Evolutionary conservation across 345 rosid species (phyloP).

Genomic region (Ailanthus altissimus): DNA sequence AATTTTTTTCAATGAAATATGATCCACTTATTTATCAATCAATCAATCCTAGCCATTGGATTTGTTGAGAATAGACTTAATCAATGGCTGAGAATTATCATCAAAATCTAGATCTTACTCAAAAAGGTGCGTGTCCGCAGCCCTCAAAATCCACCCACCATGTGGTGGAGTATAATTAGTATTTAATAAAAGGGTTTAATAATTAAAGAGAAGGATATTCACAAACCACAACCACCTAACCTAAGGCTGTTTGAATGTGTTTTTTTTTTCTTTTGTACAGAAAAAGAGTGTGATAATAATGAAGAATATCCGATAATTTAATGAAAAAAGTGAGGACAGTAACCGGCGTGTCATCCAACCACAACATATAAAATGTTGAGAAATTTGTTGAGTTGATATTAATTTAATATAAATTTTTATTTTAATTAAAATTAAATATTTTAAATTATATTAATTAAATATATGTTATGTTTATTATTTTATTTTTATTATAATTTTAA

Average conservation of each 20-base stretch:
- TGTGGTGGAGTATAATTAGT: not conserved
- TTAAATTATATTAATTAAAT: no score
- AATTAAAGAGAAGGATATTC: slow-evolving; percentile 30
- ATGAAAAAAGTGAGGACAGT: slow-evolving; percentile 35
- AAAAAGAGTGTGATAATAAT: not conserved
- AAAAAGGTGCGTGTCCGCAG: not conserved
- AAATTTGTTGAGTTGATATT: no score
- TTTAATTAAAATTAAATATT: no score
- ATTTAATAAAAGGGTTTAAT: not conserved
- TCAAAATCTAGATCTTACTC: not conserved
- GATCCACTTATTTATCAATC: slow-evolving; percentile 10
- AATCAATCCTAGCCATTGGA: slow-evolving; percentile 20
- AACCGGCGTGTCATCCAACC: slow-evolving; percentile 48
- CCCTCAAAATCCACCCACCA: slow-evolving; percentile 18
- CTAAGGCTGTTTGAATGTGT: not conserved
- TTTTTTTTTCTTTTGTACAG: not conserved
- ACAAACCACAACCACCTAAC: no score
- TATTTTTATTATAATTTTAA: no score
- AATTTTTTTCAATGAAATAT: not conserved
- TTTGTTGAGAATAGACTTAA: not conserved
- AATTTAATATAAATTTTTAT: no score
- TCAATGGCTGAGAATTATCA: slow-evolving; percentile 1
- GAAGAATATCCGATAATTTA: slow-evolving; percentile 23
- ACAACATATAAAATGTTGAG: slow-evolving; percentile 15
- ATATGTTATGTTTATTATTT: no score